Evolutionary conservation across 805 yeast species (phyloP), one percentile per base, ranked within the genome.

Genomic region (Millerozyma miso): DNA sequence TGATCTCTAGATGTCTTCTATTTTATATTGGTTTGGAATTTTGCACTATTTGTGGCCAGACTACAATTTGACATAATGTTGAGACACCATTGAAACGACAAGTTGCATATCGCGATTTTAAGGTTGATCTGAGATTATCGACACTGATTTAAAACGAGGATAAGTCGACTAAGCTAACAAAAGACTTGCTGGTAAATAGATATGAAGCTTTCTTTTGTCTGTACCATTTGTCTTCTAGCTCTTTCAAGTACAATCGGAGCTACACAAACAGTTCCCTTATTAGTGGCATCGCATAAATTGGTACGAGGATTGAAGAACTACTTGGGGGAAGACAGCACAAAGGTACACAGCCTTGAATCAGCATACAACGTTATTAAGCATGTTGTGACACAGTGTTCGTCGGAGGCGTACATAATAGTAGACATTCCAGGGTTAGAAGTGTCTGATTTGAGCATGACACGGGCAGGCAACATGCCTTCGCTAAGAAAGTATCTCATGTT

Each of bases 401-500:
- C 70, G 1, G 74, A 70, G 44, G 66, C 53, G 32, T 70, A 69
- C 42, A 36, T 70, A 13, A 50, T 70, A 4, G 49, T 69, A 10
- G 62, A 69, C 47, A 61, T 59, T n/a, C 75, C 75, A 1, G 74
- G 74, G 7, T 55, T 70, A 37, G 45, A 43, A 4, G 53, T 47
- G 33, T 45, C 46, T 8, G 74, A 70, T 45, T 19, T 70, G 40
- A 55, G 55, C 3, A 54, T 45, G 19, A 19, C 23, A 1, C 52
- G 67, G 31, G 69, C 69, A 46, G 66, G 60, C 13, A 51, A 56
- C 29, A 80, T 82, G 68, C 69, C 66, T 1, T 67, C 73, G 45
- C 48, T 83, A 3, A 68, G 82, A 44, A 69, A 74, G 34, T 76
- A 78, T 53, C 54, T 81, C 47, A 60, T 70, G 17, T 64, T 71